Evolutionary conservation across 805 yeast species (phyloP), one percentile per base, ranked within the genome.

Genomic region (Danielia oregonensis): DNA sequence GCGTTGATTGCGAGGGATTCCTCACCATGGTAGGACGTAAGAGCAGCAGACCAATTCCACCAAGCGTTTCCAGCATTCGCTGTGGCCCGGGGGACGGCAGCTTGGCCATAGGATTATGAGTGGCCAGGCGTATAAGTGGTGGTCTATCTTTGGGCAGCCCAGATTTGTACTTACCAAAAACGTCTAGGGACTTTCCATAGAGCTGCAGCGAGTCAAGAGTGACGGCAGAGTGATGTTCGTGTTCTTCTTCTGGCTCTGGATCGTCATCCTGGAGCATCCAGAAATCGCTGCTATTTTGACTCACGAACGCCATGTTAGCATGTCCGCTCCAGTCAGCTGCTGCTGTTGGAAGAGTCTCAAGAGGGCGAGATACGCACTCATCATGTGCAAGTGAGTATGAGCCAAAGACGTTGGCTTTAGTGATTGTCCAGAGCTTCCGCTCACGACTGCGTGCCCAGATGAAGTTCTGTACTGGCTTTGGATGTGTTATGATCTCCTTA

Each of bases 281-380:
- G 45, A 63, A 71, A 25, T 72, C 76, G 27, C 54, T 31, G 33
- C 61, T 64, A 9, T 67, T 65, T 49, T 81, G 86, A 22, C 66
- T 63, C 2, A 78, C 67, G 42, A 79, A 73, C 1, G 72, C 43
- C 26, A 85, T 51, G 31, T 71, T 73, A 26, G 73, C 68, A 12
- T 50, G 52, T 0, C 77, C 68, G 4, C 59, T 57, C 94, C 93
- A 86, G 0, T 79, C 66, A 4, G 72, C 50, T 0, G 85, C 61
- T 0, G 69, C 66, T 6, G 70, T 57, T 2, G 77, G 65, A 18
- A 86, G 52, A 26, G 74, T 71, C 32, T 78, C 79, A 5, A 74
- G 52, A 40, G 70, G 48, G 62, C 62, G 47, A 4, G 54, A 30
- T 4, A 66, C 46, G 33, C 58, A 56, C 6, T 45, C 50, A 26